Evolutionary conservation across 2,329 filamentous ascomycete species (phyloP).

Genomic region (Massarina eburnea): DNA sequence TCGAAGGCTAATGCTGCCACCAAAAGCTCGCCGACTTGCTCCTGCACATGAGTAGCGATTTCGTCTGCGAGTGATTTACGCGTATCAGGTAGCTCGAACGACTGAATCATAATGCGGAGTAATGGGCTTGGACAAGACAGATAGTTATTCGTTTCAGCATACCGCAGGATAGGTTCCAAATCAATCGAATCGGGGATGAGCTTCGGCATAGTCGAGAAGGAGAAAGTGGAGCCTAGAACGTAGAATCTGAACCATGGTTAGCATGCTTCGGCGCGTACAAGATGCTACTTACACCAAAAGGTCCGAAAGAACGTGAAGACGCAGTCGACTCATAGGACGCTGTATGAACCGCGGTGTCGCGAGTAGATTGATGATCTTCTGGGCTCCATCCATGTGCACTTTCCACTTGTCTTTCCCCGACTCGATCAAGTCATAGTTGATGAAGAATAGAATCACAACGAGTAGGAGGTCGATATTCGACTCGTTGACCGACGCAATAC

Average conservation of each 20-base stretch:
- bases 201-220: constrained; percentile 26
- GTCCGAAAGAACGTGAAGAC: constrained; percentile 38
- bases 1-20: constrained; percentile 34
- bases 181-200: constrained; percentile 35
- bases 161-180: constrained; percentile 38
- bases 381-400: constrained; percentile 55
- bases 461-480: constrained; percentile 46
- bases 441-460: constrained; percentile 52
- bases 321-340: constrained; percentile 34
- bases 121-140: constrained; percentile 40
- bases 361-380: constrained; percentile 47
- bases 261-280: neutral
- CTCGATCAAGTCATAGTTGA: constrained; percentile 54
- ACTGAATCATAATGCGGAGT: constrained; percentile 40
- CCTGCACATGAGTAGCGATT: constrained; percentile 20
- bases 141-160: constrained; percentile 45
- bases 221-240: constrained; percentile 39
- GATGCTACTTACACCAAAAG: constrained; percentile 30
- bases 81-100: constrained; percentile 35
- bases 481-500: constrained; percentile 28
- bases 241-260: constrained; percentile 23
- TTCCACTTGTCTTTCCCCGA: constrained; percentile 56
- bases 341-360: constrained; percentile 31
- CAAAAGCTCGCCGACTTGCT: constrained; percentile 26
- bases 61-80: constrained; percentile 15